Conservation (phyloP, 768 basidiomycete genomes). For the Suillus bovinus region DNA sequence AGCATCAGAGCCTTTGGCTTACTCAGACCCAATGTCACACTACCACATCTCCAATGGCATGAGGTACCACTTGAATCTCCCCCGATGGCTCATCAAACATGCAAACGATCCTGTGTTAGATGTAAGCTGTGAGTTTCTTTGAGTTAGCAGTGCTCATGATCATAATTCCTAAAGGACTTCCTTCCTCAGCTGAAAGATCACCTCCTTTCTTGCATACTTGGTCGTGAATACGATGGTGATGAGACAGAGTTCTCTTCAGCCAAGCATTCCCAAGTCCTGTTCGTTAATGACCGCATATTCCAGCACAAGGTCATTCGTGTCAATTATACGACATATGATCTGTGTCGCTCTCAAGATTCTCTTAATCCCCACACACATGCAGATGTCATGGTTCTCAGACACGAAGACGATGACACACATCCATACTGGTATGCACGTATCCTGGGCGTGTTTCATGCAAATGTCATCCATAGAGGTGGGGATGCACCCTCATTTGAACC, state of each 20-base stretch:
- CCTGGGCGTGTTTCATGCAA: slow-evolving; percentile 19
- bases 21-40: neutral
- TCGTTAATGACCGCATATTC: too few relatives aligned
- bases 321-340: slow-evolving; percentile 21
- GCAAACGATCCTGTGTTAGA: neutral
- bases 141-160: too few relatives aligned
- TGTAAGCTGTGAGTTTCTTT: too few relatives aligned
- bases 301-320: too few relatives aligned
- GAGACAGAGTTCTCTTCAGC: slow-evolving; percentile 13
- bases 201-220: slow-evolving; percentile 8
- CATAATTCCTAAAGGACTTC: slow-evolving; percentile 18
- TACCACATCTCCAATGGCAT: neutral
- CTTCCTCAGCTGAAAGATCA: slow-evolving; percentile 17
- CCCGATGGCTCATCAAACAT: neutral
- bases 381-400: slow-evolving; percentile 13
- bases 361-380: slow-evolving; percentile 32
- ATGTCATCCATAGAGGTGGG: neutral
- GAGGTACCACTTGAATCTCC: neutral
- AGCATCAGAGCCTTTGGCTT: neutral
- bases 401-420: slow-evolving; percentile 20
- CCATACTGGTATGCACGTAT: slow-evolving; percentile 39
- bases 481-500: neutral
- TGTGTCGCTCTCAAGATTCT: slow-evolving; percentile 34
- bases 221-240: slow-evolving; percentile 11
- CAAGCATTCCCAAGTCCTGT: slow-evolving; percentile 15